Percentiles rank a stretch among this genome's conserved stretches.
Evolutionary conservation across 305 asterid genomes (phyloP).

Genomic region (Solanum aculeatissimum): DNA sequence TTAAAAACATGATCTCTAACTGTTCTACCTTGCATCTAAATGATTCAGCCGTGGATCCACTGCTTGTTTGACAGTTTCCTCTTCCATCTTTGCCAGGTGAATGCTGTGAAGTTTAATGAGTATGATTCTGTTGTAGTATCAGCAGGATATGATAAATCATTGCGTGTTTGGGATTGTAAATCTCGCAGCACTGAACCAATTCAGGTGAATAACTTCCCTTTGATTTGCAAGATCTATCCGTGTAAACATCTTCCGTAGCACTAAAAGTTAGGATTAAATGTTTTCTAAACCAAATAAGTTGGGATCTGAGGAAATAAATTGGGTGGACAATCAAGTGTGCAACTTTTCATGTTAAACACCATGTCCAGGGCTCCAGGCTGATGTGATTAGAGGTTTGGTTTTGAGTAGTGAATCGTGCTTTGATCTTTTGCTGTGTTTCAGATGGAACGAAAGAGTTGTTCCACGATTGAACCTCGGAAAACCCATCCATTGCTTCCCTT

Average conservation of each 20-base stretch:
- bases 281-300: not conserved
- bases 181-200: conserved; percentile 94
- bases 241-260: not conserved
- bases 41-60: not conserved
- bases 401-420: not conserved
- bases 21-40: not conserved
- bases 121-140: conserved; percentile 68
- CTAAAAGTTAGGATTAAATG: not conserved
- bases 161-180: conserved; percentile 95
- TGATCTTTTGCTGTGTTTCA: not conserved
- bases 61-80: not conserved
- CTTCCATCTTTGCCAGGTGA: conserved; percentile 42
- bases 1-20: not conserved
- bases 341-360: not conserved
- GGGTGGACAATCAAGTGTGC: not conserved
- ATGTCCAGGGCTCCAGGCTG: not conserved
- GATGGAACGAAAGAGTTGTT: not conserved
- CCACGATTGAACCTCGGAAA: not conserved
- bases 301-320: not conserved
- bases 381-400: not conserved
- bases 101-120: conserved; percentile 86
- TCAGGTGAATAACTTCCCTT: conserved; percentile 38
- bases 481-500: not conserved
- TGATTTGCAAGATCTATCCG: not conserved
- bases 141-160: conserved; percentile 87